phyloP scores from a whole-genome alignment of 2,329 filamentous ascomycete genomes.

The Trichophyton verrucosum region DNA sequence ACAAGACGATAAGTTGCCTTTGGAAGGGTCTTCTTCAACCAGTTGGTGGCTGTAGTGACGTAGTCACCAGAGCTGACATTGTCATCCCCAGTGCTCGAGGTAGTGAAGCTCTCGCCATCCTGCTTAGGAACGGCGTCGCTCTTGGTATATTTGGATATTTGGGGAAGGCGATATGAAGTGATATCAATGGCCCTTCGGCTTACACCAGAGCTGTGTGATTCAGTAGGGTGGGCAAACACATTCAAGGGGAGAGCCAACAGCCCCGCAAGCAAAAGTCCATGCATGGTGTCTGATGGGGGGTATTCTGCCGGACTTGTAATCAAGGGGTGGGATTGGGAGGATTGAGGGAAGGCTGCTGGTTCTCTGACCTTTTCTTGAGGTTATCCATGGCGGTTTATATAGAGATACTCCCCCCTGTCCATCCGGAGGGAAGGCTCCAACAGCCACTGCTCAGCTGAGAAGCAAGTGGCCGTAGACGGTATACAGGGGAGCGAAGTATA shows the following conservation, averaged over 20 bases:
- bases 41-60: conserved; percentile 7
- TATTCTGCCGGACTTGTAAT: neutral
- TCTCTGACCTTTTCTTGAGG: neutral
- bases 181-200: conserved; percentile 8
- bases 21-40: conserved; percentile 7
- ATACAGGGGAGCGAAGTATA: neutral
- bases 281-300: conserved; percentile 8
- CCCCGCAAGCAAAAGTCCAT: conserved; percentile 11
- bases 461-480: neutral
- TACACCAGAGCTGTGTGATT: neutral
- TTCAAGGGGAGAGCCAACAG: conserved; percentile 9
- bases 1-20: conserved; percentile 8
- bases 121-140: neutral
- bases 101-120: neutral
- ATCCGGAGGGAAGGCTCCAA: neutral
- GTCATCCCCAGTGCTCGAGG: neutral
- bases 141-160: conserved; percentile 6
- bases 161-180: conserved; percentile 6
- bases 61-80: conserved; percentile 1
- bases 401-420: neutral
- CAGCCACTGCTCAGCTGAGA: neutral
- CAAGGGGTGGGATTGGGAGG: neutral
- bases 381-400: neutral
- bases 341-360: neutral
- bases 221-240: conserved; percentile 7